phyloP scores from a whole-genome alignment of 108 stramenopile species.

The Fragilaria radians region DNA sequence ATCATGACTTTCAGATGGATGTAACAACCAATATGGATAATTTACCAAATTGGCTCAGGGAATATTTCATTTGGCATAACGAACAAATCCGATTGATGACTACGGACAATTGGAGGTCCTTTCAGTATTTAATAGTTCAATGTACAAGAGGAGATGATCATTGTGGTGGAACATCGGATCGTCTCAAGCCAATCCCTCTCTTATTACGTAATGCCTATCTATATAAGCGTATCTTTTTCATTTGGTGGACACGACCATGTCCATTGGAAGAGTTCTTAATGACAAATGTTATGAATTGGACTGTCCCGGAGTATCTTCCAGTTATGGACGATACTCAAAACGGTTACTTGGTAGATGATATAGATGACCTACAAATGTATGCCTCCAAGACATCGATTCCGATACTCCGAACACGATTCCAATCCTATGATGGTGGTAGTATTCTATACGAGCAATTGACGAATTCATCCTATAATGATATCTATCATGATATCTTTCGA shows the following conservation, averaged over 20 bases:
- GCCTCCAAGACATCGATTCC: conserved; percentile 38
- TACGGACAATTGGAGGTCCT: conserved; percentile 15
- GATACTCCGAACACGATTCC: conserved; percentile 23
- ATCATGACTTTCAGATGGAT: too few species aligned
- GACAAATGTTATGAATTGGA: conserved; percentile 13
- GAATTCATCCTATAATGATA: conserved; percentile 4
- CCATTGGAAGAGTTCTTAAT: conserved; percentile 39
- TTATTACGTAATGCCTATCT: conserved; percentile 17
- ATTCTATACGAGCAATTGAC: conserved; percentile 2
- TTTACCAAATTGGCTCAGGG: conserved; percentile 32
- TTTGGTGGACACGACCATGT: conserved; percentile 32
- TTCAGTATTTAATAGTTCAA: conserved; percentile 19
- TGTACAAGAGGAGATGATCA: conserved; percentile 11
- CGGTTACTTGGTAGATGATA: too few species aligned
- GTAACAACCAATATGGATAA: neutral
- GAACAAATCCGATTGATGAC: conserved; percentile 2
- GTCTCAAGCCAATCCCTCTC: conserved; percentile 36
- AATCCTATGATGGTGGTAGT: conserved; percentile 23
- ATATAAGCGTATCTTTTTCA: conserved; percentile 36
- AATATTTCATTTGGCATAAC: conserved; percentile 42
- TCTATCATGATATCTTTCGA: conserved; percentile 30
- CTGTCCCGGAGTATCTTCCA: neutral
- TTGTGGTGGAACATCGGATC: conserved; percentile 50
- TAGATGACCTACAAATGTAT: neutral
- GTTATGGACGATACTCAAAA: too few species aligned